Percentiles rank a stretch among this genome's conserved stretches.
Evolutionary conservation across 768 basidiomycete species (phyloP).

Genomic region (Suillus subluteus): DNA sequence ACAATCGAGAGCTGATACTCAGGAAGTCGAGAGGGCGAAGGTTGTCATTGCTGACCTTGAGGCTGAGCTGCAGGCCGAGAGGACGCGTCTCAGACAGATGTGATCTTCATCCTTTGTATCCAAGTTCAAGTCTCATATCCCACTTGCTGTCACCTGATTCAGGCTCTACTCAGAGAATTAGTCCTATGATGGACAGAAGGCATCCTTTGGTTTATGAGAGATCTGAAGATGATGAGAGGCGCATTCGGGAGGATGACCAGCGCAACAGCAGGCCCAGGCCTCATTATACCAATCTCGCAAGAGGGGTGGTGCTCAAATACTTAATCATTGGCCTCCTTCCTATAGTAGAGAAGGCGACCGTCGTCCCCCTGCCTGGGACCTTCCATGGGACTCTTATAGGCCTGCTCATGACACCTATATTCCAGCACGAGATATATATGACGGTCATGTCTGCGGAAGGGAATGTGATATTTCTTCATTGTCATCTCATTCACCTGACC

Average conservation of each 20-base stretch:
- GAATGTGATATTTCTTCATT: conserved; percentile 22
- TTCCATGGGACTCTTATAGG: conserved; percentile 28
- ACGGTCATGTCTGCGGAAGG: conserved; percentile 27
- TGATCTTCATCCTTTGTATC: conserved; percentile 81
- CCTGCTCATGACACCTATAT: conserved; percentile 19
- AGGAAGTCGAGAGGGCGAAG: conserved; percentile 78
- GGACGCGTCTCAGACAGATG: conserved; percentile 63
- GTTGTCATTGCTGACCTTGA: conserved; percentile 71
- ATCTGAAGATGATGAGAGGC: conserved; percentile 49
- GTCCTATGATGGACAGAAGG: conserved; percentile 22
- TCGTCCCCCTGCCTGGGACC: conserved; percentile 25
- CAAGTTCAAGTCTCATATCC: conserved; percentile 63
- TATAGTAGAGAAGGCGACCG: conserved; percentile 30
- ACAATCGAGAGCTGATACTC: conserved; percentile 48
- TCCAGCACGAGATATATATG: conserved; percentile 29
- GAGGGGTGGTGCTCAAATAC: not conserved
- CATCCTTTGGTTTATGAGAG: conserved; percentile 39
- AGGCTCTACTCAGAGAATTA: conserved; percentile 40
- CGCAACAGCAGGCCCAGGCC: conserved; percentile 28
- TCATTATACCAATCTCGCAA: conserved; percentile 17
- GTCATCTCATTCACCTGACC: conserved; percentile 34
- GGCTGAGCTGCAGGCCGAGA: conserved; percentile 69
- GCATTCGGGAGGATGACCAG: conserved; percentile 41
- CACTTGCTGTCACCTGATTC: conserved; percentile 67
- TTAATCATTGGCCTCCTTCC: conserved; percentile 31